Evolutionary conservation across 805 yeast species (phyloP).

Genomic region (Barnettozyma sucrosica): DNA sequence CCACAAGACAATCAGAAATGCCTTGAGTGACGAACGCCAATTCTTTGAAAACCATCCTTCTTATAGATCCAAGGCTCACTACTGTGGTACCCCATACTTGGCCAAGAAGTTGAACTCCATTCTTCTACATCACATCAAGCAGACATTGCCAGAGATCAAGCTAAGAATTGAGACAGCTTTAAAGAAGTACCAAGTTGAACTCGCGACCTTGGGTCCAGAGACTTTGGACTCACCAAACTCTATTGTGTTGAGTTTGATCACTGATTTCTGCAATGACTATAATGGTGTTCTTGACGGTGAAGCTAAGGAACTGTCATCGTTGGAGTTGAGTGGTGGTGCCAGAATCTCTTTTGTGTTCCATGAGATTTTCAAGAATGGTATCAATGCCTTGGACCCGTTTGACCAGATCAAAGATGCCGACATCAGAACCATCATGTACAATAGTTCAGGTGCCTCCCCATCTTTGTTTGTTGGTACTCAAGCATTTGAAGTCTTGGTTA

Average conservation of each 20-base stretch:
- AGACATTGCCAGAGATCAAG: conserved; percentile 88
- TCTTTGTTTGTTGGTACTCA: conserved; percentile 95
- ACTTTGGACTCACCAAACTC: conserved; percentile 85
- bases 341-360: conserved; percentile 96
- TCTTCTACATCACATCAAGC: conserved; percentile 82
- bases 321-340: conserved; percentile 96
- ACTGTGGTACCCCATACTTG: conserved; percentile 97
- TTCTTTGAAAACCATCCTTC: conserved; percentile 89
- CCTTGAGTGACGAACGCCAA: conserved; percentile 70
- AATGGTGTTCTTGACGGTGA: conserved; percentile 89
- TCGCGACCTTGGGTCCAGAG: conserved; percentile 78
- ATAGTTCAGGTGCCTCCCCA: conserved; percentile 94
- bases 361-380: conserved; percentile 90
- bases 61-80: conserved; percentile 87
- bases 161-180: conserved; percentile 80
- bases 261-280: conserved; percentile 89
- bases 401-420: conserved; percentile 95
- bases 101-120: conserved; percentile 89
- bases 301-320: conserved; percentile 78
- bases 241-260: conserved; percentile 82
- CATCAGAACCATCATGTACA: conserved; percentile 94
- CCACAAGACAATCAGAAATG: conserved; percentile 82
- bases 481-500: conserved; percentile 92
- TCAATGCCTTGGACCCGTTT: conserved; percentile 88
- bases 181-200: conserved; percentile 78